These are phyloP conservation scores for Arbutus unedo DNA, from an alignment of 148 eudicot species.

Conservation along the genomic window DNA sequence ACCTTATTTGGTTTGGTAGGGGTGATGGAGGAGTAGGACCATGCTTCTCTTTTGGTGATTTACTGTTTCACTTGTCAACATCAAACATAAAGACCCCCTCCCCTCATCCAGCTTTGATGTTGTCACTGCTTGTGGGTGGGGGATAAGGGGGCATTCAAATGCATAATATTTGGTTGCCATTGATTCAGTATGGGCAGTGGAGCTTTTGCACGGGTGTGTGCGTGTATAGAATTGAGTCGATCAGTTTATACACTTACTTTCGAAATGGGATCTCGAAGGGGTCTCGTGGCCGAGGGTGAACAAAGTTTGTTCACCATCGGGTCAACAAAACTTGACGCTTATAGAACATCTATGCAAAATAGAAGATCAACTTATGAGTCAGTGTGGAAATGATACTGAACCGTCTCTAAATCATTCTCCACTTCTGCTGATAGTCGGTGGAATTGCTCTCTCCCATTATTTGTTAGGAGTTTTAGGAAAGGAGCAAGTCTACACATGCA, in stretches of 20 bases:
- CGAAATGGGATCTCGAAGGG: too few species aligned
- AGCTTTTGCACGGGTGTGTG: not conserved
- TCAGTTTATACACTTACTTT: not conserved
- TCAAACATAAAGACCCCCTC: not conserved
- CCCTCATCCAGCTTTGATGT: slow-evolving; percentile 7
- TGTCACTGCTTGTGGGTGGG: not conserved
- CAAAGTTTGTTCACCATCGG: too few species aligned
- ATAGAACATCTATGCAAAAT: not conserved
- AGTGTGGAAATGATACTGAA: not conserved
- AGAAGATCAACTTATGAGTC: not conserved
- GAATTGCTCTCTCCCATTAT: too few species aligned
- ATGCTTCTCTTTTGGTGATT: not conserved
- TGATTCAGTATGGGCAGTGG: not conserved
- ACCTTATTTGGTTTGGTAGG: too few species aligned
- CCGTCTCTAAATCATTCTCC: too few species aligned
- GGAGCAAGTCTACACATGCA: too few species aligned
- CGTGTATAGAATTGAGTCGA: not conserved
- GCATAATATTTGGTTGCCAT: not conserved
- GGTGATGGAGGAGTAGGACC: not conserved
- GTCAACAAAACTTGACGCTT: too few species aligned
- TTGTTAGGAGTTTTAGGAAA: too few species aligned
- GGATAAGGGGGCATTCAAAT: not conserved
- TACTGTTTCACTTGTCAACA: slow-evolving; percentile 3
- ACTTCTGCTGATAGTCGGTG: too few species aligned
- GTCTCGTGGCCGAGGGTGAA: too few species aligned